Evolutionary conservation across 148 eudicot species (phyloP).

Genomic region (Drosera capensis): DNA sequence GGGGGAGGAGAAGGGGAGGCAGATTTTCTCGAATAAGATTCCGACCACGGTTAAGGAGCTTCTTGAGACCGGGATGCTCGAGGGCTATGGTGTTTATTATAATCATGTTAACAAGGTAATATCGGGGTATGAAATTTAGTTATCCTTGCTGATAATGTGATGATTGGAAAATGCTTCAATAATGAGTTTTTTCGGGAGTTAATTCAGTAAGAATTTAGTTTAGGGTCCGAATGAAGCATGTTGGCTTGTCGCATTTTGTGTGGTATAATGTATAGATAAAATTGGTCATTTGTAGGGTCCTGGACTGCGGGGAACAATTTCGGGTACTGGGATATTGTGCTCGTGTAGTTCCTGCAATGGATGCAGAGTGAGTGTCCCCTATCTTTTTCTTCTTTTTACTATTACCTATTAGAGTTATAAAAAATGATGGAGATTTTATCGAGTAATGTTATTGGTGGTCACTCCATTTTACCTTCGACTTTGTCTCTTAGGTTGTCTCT

Average conservation of each 20-base stretch:
- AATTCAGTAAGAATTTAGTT: conserved; percentile 5
- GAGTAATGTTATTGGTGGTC: not conserved
- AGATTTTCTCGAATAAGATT: conserved; percentile 4
- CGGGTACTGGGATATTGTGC: conserved; percentile 64
- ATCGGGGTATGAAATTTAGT: too few relatives aligned
- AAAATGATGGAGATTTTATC: not conserved
- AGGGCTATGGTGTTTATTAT: conserved; percentile 75
- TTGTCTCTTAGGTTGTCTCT: conserved; percentile 44
- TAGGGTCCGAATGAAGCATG: too few relatives aligned
- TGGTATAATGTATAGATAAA: not conserved
- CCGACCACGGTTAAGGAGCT: conserved; percentile 26
- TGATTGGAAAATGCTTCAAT: too few relatives aligned
- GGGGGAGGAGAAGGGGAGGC: conserved; percentile 18
- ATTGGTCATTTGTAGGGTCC: conserved; percentile 48
- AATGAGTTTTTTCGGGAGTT: too few relatives aligned
- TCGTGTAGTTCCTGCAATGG: conserved; percentile 65
- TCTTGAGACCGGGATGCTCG: conserved; percentile 48
- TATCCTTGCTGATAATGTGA: not conserved
- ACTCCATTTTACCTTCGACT: conserved; percentile 6
- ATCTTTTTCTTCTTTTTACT: not conserved
- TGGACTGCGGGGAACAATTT: conserved; percentile 44
- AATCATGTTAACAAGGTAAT: conserved; percentile 61
- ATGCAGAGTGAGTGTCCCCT: conserved; percentile 37
- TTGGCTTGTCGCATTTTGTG: too few relatives aligned
- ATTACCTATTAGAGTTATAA: not conserved